Base-by-base conservation (phyloP, 2,329 filamentous ascomycete genomes). In the Scedosporium aurantiacum region DNA sequence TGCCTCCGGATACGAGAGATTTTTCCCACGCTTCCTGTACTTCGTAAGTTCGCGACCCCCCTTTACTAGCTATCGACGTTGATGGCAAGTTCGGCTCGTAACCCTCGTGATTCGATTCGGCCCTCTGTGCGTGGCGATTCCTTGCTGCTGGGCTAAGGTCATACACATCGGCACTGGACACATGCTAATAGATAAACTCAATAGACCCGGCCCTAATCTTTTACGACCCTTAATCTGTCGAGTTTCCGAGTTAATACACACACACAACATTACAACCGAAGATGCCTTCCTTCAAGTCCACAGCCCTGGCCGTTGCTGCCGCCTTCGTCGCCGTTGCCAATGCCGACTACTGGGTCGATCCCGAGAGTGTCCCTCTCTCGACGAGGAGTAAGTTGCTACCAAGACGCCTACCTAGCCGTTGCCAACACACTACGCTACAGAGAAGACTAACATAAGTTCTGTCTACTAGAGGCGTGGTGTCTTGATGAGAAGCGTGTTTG, bases 301-400 rank as follows among this genome's bases (percentile, higher is more conserved):
- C 79, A 63, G 66, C 82, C 65, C 67, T 86, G 73, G 80, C 84
- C 65, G 71, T 80, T 66, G 82, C 82, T 68, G 70, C 79, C 47
- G 75, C 80, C 64, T 73, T 86, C 64, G 71, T 80, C 65, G 73
- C 79, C 32, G 71, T 78, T 63, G 80, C 82, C 65, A 79, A 81
- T 65, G 79, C 79, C 64, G 78, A 84, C 67, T 85, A 85, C 69
- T 65, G 66, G 37, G 86, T 92, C 70, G 78, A 88, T 59, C 88
- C 89, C 3, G 66, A 76, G 16, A 80, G 73, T 37, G 87, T 92
- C 2, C 69, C 79, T 2, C 66, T 82, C 41, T 65, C 74, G 56
- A 73, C 72, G 57, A 78, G 82, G 73, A 71, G 83, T 86, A 76
- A 62, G 83, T 71, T 54, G 16, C 14, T 37, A 54, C 14, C 10